Evolutionary conservation across 257 asterid genomes (phyloP).

Genomic region (Solanum appendiculatum): DNA sequence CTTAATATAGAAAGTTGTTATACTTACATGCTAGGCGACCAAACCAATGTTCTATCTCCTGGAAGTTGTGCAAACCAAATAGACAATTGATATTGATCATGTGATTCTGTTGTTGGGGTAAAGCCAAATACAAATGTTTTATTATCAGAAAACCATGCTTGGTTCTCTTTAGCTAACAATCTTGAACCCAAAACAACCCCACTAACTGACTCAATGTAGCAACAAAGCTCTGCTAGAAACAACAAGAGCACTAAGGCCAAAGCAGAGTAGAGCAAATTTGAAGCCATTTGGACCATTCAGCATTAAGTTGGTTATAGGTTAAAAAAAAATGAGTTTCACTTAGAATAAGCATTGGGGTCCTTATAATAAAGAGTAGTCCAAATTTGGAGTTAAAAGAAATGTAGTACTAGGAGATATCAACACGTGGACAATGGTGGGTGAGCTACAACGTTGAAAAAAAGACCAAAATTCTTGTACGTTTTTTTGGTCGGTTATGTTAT

Average conservation of each 20-base stretch:
- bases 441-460: slow-evolving; percentile 59
- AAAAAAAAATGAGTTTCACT: neutral
- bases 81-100: slow-evolving; percentile 40
- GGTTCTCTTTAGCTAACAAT: slow-evolving; percentile 39
- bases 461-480: neutral
- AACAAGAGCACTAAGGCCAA: slow-evolving; percentile 9
- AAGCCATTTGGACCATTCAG: slow-evolving; percentile 4
- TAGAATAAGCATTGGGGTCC: slow-evolving; percentile 2
- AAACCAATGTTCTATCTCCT: slow-evolving; percentile 63
- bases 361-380: neutral
- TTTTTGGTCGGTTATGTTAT: neutral
- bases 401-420: slow-evolving; percentile 9
- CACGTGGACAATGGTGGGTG: slow-evolving; percentile 71
- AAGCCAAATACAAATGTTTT: slow-evolving; percentile 82
- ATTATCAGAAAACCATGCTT: slow-evolving; percentile 73
- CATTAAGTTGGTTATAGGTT: neutral
- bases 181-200: slow-evolving; percentile 49
- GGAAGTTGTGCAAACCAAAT: slow-evolving; percentile 80
- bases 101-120: slow-evolving; percentile 16
- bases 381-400: slow-evolving; percentile 6
- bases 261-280: neutral
- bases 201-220: slow-evolving; percentile 14
- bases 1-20: neutral
- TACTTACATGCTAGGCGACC: slow-evolving; percentile 73
- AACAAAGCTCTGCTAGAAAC: slow-evolving; percentile 9